Evolutionary conservation across 202 grass and related monocot species (phyloP), one percentile per base, ranked within the genome.

Genomic region (Carex sylvatica): DNA sequence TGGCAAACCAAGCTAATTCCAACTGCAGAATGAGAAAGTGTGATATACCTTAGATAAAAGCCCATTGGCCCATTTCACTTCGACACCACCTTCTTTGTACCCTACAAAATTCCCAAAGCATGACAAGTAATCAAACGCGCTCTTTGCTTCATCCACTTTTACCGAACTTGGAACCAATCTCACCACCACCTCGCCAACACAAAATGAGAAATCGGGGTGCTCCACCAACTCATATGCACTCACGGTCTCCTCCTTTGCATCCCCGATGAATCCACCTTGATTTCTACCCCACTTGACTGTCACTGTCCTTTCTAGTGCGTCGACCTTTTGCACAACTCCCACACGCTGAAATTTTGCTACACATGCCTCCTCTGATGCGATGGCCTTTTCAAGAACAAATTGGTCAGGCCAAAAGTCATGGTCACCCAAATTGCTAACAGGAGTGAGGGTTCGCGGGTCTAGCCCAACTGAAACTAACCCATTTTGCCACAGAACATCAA

Each of bases 321-420:
- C 88, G 67, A 99, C 88, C 75, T 88, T 88, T 88, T 31, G 90
- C 59, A 99, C 96, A 83, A 92, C 86, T 78, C 91, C 96, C 64
- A 86, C 74, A 30, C 60, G 87, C 30, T 94, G 90, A 51, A 44
- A 59, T 53, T 40, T 77, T 42, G 55, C 82, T 83, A 38, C 20
- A 56, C 58, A 47, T 54, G 20, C 47, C 20, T 44, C 55, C 15
- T 91, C 89, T 60, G 94, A 88, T 26, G 83, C 53, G 53, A 85
- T 70, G 65, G 87, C 14, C 74, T 93, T 96, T 62, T 99, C 96
- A 36, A 93, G 82, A 64, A 99, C 91, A 88, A 83, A 92, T 68
- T 99, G 96, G 19, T 83, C 93, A 16, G 93, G 96, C 91, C 92
- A 99, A 92, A 99, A 99, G 86, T 99, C 93, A 69, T 96, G 89